Percentiles rank a stretch among this genome's conserved stretches.
Evolutionary conservation across 805 yeast species (phyloP).

Genomic region (Kurtzmaniella cleridarum): DNA sequence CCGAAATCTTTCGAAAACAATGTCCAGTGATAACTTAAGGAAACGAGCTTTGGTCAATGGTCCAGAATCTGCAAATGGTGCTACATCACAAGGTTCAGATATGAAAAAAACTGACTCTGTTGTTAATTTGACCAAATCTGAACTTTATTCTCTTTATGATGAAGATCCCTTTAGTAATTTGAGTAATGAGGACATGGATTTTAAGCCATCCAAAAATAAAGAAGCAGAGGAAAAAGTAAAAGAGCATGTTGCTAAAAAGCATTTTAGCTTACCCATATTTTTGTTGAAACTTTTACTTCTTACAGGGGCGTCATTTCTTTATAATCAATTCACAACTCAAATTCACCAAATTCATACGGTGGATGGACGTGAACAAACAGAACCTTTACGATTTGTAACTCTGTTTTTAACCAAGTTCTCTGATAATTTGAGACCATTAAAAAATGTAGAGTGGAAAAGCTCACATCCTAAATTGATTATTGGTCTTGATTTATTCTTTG

Average conservation of each 20-base stretch:
- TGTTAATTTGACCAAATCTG: constrained; percentile 45
- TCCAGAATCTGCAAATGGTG: neutral
- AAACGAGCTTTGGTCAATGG: constrained; percentile 1
- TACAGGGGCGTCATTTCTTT: constrained; percentile 45
- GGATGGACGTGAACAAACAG: constrained; percentile 32
- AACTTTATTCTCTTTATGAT: constrained; percentile 47
- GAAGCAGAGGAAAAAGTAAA: constrained; percentile 2
- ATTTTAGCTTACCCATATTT: neutral
- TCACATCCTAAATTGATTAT: neutral
- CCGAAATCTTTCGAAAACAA: neutral
- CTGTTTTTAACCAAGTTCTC: constrained; percentile 21
- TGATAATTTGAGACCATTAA: constrained; percentile 16
- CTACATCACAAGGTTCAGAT: constrained; percentile 1
- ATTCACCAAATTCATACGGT: constrained; percentile 45
- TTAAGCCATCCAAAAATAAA: constrained; percentile 3
- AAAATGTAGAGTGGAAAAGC: neutral
- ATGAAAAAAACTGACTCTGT: constrained; percentile 37
- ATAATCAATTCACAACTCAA: constrained; percentile 48
- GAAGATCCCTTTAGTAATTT: constrained; percentile 36
- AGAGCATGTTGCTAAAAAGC: neutral
- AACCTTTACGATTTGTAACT: constrained; percentile 35
- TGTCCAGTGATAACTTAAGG: constrained; percentile 3
- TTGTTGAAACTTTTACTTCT: constrained; percentile 18
- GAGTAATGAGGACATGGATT: constrained; percentile 15
- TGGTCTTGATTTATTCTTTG: constrained; percentile 14